Base-by-base conservation (phyloP, 768 basidiomycete genomes). In the Stropharia rugosoannulata region DNA sequence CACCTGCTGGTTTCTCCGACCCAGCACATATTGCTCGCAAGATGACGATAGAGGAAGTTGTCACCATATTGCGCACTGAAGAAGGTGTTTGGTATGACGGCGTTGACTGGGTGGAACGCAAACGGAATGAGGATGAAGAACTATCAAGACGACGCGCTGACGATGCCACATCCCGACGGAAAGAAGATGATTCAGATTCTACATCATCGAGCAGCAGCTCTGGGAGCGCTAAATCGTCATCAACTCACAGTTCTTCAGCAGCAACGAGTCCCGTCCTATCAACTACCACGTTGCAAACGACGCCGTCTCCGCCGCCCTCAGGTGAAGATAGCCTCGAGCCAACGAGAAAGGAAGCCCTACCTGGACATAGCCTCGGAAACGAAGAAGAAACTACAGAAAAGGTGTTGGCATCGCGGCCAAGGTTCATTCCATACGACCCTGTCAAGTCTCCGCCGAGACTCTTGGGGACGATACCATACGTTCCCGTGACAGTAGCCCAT, bases 281-380 rank as follows among this genome's bases (percentile, higher is more conserved):
- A 11, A 86, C 87, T 1, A 81, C 85, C 7, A 91, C 89, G 6
- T 64, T 90, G 29, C 85, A 86, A 58, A 91, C 89, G n/a, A 90
- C 89, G 6, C 89, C 89, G 0, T 87, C 85, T 1, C 89, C 89
- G 0, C 85, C 87, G 0, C 88, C 88, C 25, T 62, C 68, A 2
- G 66, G 64, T 13, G 61, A 59, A 18, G 64, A 61, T 6, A 71
- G 65, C 16, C 64, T 67, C 40, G 70, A 70, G 11, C 68, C 70
- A 43, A 76, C 73, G 51, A 69, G 71, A 3, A 69, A 70, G 8
- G 71, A 69, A 22, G 8, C 45, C 18, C 45, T 27, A 12, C 19
- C n/a, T 22, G 51, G 59, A 54, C 18, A 19, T 39, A 11, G 38
- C 16, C 8, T 48, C 9, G 46, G 40, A 38, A 55, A 35, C 9